Base-by-base conservation (phyloP, 148 eudicot genomes). In the Cornus kousa region DNA sequence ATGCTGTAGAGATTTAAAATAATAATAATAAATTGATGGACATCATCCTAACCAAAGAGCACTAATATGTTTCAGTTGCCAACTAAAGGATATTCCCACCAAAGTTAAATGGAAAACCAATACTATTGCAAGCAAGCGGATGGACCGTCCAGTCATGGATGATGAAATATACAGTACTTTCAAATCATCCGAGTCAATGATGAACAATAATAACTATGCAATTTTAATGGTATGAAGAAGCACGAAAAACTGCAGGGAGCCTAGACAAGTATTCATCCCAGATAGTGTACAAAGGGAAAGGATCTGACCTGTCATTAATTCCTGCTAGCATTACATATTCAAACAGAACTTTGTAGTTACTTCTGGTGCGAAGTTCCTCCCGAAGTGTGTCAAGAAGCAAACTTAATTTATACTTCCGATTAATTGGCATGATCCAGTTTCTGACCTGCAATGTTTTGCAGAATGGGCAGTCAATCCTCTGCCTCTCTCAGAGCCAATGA, bases 251-350 rank as follows among this genome's bases (percentile, higher is more conserved):
- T 8, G 53, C n/a, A 59, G 35, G 74, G 20, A 16, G 59, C 59
- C 59, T 7, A 53, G 19, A 53, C 11, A 53, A 53, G 59, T 53
- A 53, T 53, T 16, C 59, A 53, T 53, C 59, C 19, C 19, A 53
- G 59, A 53, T 16, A 53, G 19, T 53, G 59, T 11, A 17, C 17
- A 11, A 53, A 62, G 5, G 66, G 75, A 80, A 77, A 72, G 77
- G 78, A 71, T 70, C 86, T 81, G 17, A 93, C 99, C 99, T 92
- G 94, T 96, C 99, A 80, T 96, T 96, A 50, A 96, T 86, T 79
- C 99, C 99, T 0, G 94, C 91, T 81, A 96, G 98, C 98, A 96
- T 89, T 46, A 96, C 99, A 80, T 96, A 96, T 79, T 96, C 99
- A 81, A 96, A 96, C 33, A 96, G 77, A 79, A 93, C 98, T 87